Evolutionary conservation across 768 basidiomycete species (phyloP).

Genomic region (Dioszegia hungarica): DNA sequence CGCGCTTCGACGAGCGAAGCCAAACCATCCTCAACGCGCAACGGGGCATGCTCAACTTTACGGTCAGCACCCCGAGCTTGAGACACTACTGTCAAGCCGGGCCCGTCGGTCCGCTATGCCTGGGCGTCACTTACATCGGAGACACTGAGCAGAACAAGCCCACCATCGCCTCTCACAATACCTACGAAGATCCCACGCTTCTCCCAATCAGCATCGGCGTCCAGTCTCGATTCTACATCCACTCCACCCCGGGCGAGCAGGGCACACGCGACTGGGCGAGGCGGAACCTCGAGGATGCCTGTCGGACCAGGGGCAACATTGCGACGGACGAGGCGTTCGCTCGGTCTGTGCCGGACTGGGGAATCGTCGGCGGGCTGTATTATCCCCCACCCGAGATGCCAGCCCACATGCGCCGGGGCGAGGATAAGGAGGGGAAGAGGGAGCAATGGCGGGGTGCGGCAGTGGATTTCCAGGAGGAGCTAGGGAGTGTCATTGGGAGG

Average conservation of each 20-base stretch:
- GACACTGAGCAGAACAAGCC: neutral
- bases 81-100: neutral
- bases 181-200: neutral
- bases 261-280: neutral
- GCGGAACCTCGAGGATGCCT: neutral
- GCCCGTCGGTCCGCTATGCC: neutral
- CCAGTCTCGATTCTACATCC: neutral
- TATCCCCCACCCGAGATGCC: too few species aligned
- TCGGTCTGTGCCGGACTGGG: neutral
- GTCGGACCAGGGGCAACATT: neutral
- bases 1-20: neutral
- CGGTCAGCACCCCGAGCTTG: neutral
- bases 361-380: neutral
- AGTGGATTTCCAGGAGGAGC: too few species aligned
- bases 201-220: neutral
- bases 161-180: neutral
- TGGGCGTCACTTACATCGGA: neutral
- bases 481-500: too few species aligned
- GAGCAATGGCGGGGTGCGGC: too few species aligned
- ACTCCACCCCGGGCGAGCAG: neutral
- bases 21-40: neutral
- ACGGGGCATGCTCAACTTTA: neutral
- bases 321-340: neutral
- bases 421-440: too few species aligned
- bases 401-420: too few species aligned